Conservation (phyloP, 164 flowering plant genomes). For the Macadamia integrifolia region DNA sequence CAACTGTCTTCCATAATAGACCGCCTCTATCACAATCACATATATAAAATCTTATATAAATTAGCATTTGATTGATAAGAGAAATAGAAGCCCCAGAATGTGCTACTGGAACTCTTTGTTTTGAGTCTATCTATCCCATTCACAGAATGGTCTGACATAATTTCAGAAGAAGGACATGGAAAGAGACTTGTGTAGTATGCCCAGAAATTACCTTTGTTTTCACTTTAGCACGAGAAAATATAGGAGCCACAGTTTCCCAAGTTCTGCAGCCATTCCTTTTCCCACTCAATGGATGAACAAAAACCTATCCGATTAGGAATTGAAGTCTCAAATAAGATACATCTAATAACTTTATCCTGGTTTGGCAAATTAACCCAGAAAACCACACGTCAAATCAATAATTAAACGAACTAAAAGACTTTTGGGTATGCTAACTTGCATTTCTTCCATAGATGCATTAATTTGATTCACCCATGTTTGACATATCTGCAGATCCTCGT, state of each 20-base stretch:
- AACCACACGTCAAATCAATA: background rate
- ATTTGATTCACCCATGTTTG: conserved; percentile 59
- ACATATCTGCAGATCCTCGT: conserved; percentile 52
- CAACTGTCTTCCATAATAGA: background rate
- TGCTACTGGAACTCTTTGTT: background rate
- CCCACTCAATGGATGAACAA: conserved; percentile 86
- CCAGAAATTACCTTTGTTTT: conserved; percentile 57
- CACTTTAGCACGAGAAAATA: conserved; percentile 74
- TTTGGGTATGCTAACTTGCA: conserved; percentile 63
- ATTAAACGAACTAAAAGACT: conserved; percentile 61
- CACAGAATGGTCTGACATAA: background rate
- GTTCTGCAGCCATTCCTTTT: conserved; percentile 64
- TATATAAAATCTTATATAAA: background rate
- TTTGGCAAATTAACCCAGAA: background rate
- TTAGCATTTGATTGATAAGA: background rate
- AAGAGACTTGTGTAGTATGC: background rate
- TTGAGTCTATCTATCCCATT: background rate
- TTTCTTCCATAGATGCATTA: conserved; percentile 27
- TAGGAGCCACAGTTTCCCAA: conserved; percentile 78
- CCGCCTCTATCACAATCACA: background rate
- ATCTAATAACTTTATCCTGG: conserved; percentile 7
- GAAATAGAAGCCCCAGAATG: background rate
- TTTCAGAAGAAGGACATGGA: background rate
- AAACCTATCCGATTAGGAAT: conserved; percentile 49
- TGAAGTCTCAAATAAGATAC: conserved; percentile 10